Base-by-base conservation (phyloP, 106 monocot genomes). In the Acanthochlamys bracteata region DNA sequence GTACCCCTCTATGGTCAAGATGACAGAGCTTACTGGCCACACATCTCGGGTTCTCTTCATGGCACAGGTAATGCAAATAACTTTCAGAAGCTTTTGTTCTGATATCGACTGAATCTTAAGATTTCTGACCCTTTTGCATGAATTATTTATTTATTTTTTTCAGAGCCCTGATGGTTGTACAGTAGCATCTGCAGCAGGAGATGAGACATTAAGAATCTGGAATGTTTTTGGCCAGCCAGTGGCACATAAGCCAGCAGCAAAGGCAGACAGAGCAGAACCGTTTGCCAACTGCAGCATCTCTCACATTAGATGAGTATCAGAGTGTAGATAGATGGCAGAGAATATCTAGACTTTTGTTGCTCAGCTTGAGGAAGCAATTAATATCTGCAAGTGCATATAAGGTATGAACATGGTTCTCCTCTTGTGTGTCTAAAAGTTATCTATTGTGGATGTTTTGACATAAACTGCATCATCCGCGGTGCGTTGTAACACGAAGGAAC, bases 91-190 rank as follows among this genome's bases (percentile, higher is more conserved):
- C 10, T 25, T 57, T 6, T 14, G 10, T 55, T 22, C 15, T 68
- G 39, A 27, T 59, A n/a, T 19, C 11, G 12, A 7, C 39, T 3
- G 24, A 15, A 59, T 1, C 0, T 59, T 51, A 1, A 51, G 51
- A 4, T 27, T 11, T 24, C 24, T 25, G 25, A 59, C 7, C 8
- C 2, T 33, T 41, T 7, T 41, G 39, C 46, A 19, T 7, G 46
- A 27, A 49, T 3, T 33, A 3, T 33, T 1, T 6, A 33, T 33
- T 33, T 1, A 49, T 49, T 39, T 63, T n/a, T 66, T 84, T 69
- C 66, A 84, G 86, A 82, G 79, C 39, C 86, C 86, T 10, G 79
- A 86, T 70, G 86, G 82, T 7, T 75, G 64, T 16, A 78, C 78
- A 1, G 86, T 82, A 9, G 82, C 79, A 19, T 79, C 86, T 33